These are phyloP conservation scores for Penicillium turbatum DNA, from an alignment of 495 filamentous ascomycete genomes.

Conservation along the genomic window DNA sequence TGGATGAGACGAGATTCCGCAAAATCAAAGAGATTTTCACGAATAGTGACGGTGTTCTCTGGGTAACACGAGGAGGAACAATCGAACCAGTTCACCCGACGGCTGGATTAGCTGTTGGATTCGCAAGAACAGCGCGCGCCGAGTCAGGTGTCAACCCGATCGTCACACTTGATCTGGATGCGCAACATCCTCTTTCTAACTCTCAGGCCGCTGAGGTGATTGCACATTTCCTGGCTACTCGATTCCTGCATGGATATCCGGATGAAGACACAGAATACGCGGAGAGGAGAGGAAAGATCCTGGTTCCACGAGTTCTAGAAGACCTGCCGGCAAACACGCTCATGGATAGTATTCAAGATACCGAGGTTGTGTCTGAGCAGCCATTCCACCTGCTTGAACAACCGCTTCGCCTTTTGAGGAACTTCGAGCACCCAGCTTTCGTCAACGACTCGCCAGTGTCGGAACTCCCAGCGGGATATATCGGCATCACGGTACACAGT, in stretches of 20 bases:
- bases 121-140: slow-evolving; percentile 31
- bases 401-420: slow-evolving; percentile 7
- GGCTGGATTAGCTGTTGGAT: slow-evolving; percentile 20
- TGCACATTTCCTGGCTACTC: slow-evolving; percentile 9
- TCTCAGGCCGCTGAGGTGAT: slow-evolving; percentile 8
- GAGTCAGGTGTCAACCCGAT: slow-evolving; percentile 27
- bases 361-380: slow-evolving; percentile 1
- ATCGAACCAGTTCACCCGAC: slow-evolving; percentile 18
- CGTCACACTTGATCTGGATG: slow-evolving; percentile 27
- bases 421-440: slow-evolving; percentile 3
- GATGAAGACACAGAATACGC: slow-evolving; percentile 23
- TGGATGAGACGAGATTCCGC: slow-evolving; percentile 1
- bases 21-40: slow-evolving; percentile 23
- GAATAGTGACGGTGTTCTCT: slow-evolving; percentile 22
- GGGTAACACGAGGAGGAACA: slow-evolving; percentile 24
- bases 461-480: slow-evolving; percentile 12
- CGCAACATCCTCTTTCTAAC: not conserved
- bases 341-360: slow-evolving; percentile 2
- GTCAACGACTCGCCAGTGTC: not conserved
- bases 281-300: slow-evolving; percentile 15
- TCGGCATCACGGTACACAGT: slow-evolving; percentile 28
- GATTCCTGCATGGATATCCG: slow-evolving; percentile 7
- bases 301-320: slow-evolving; percentile 26
- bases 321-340: slow-evolving; percentile 5
- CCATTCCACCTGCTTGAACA: slow-evolving; percentile 9